Base-by-base conservation (phyloP, 257 asterid genomes). In the Nicotiana noctiflora region DNA sequence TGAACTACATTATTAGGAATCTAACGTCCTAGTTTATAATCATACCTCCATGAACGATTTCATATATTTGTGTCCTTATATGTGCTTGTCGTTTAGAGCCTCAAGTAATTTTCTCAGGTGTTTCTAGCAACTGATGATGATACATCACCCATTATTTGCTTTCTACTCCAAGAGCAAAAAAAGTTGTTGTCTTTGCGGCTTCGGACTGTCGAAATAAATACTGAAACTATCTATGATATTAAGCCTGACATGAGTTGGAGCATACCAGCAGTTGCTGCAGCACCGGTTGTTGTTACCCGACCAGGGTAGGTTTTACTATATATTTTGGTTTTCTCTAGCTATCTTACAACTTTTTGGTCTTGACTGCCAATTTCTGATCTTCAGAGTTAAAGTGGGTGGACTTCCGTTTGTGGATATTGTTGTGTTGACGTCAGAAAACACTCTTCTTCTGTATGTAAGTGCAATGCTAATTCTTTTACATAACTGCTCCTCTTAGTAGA, bases 231-330 rank as follows among this genome's bases (percentile, higher is more conserved):
- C 62, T 93, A 88, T 85, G 97, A 95, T 84, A 89, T 90, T 77
- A 93, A 89, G 88, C 97, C 95, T 86, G 99, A 95, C 84, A 86
- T 93, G 94, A 92, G 97, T 88, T 93, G 99, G 99, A 90, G 91
- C 88, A 86, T 95, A 84, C 87, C 95, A 32, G 97, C 99, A 82
- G 85, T 92, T 84, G 94, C 92, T 83, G 99, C 98, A 2, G 93
- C 92, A 77, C 95, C 99, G 77, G 96, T 95, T 83, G 79, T 85
- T 84, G 94, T 93, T 83, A 92, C 98, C 83, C 92, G 97, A 68
- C 93, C 99, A n/a, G 88, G 89, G 99, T 95, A 86, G 63, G 66
- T 56, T 74, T 82, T 86, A 52, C 82, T 64, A 51, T 75, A 29
- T 59, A 32, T 82, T n/a, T 67, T 49, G 59, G 31, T 79, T 46